Percentiles rank a stretch among this genome's conserved stretches.
Conservation (phyloP, 202 grass and related monocot species). For the Zoysia matrella region DNA sequence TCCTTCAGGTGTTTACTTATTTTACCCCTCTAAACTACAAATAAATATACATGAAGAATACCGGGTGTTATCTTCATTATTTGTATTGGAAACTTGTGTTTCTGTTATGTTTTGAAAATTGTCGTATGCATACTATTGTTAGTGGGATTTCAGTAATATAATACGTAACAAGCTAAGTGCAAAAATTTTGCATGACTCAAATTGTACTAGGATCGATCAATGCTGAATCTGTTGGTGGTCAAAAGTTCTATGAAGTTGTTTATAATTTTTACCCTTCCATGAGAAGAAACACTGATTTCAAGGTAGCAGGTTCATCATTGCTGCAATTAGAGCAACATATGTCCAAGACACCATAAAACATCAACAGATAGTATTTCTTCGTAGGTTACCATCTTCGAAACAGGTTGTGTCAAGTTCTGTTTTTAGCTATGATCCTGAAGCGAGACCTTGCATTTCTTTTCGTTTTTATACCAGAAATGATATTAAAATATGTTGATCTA, state of each 20-base stretch:
- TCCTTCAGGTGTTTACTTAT: conserved; percentile 64
- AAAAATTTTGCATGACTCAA: neutral
- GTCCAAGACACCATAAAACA: conserved; percentile 10
- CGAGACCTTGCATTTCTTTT: neutral
- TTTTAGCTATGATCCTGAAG: neutral
- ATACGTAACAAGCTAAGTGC: conserved; percentile 11
- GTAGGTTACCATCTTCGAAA: neutral
- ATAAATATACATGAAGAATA: conserved; percentile 25
- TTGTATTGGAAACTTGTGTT: neutral
- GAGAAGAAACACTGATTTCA: conserved; percentile 6
- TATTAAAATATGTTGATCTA: neutral
- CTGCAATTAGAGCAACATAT: conserved; percentile 1
- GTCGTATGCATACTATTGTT: neutral
- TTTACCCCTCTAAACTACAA: conserved; percentile 4
- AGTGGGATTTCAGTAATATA: neutral
- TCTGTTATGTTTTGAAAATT: conserved; percentile 3
- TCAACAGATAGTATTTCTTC: neutral
- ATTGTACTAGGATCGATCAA: neutral
- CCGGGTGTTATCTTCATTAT: neutral
- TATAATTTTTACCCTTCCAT: neutral
- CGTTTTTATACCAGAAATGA: neutral
- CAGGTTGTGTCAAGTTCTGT: conserved; percentile 1
- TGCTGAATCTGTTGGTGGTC: neutral
- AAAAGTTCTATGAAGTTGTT: conserved; percentile 3
- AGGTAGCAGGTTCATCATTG: conserved; percentile 7